These are phyloP conservation scores for Exophiala viscosa DNA, from an alignment of 2,329 filamentous ascomycete genomes.

Conservation along the genomic window DNA sequence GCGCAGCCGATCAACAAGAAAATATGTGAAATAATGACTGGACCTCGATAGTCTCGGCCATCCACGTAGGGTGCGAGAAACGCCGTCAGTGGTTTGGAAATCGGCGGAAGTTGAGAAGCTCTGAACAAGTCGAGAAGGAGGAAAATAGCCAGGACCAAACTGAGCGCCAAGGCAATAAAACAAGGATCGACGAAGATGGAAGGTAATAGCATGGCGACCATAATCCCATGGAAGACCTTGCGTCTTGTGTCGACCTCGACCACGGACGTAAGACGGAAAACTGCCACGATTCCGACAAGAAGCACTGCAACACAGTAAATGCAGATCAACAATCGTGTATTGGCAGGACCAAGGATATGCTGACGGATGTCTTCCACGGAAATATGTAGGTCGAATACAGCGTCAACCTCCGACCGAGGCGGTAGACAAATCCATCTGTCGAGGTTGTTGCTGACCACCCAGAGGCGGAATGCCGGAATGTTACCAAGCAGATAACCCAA, in stretches of 20 bases:
- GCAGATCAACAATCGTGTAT: constrained; percentile 71
- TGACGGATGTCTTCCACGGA: constrained; percentile 65
- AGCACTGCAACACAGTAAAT: constrained; percentile 72
- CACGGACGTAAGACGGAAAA: constrained; percentile 68
- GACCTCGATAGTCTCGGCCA: constrained; percentile 84
- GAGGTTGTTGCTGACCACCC: constrained; percentile 65
- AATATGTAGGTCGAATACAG: constrained; percentile 29
- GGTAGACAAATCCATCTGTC: constrained; percentile 53
- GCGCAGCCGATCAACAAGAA: constrained; percentile 94
- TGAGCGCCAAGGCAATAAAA: constrained; percentile 76
- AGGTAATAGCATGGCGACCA: constrained; percentile 92
- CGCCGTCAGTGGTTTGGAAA: constrained; percentile 77
- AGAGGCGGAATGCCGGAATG: constrained; percentile 65
- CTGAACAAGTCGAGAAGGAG: constrained; percentile 83
- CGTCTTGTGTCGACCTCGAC: constrained; percentile 93
- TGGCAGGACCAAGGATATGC: constrained; percentile 66
- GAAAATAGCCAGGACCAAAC: constrained; percentile 76
- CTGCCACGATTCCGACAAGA: constrained; percentile 65
- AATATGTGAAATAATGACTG: constrained; percentile 93
- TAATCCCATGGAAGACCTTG: constrained; percentile 98
- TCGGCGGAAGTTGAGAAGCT: constrained; percentile 83
- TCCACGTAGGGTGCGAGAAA: constrained; percentile 95
- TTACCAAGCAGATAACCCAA: constrained; percentile 85
- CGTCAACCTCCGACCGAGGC: neutral
- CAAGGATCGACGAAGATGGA: constrained; percentile 81